These are phyloP conservation scores for Chrysosporium keratinophilum DNA, from an alignment of 2,329 filamentous ascomycete genomes.

Conservation along the genomic window DNA sequence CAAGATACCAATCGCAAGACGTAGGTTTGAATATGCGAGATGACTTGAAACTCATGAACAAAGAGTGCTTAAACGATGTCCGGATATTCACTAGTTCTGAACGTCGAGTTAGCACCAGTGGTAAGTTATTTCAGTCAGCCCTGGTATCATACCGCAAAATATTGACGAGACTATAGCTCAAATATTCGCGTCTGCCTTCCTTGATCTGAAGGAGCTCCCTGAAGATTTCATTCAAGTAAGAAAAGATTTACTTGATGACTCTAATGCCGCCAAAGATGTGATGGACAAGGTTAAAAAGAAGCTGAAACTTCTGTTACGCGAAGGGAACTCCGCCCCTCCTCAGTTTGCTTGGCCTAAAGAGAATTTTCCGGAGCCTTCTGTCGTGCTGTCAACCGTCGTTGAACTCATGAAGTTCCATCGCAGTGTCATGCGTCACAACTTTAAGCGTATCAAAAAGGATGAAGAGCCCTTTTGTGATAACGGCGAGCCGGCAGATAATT, in stretches of 20 bases:
- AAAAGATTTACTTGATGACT: slow-evolving; percentile 92
- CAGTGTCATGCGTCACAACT: slow-evolving; percentile 90
- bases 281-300: slow-evolving; percentile 99
- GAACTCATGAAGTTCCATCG: slow-evolving; percentile 97
- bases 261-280: slow-evolving; percentile 95
- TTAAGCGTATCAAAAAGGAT: slow-evolving; percentile 57
- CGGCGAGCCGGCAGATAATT: slow-evolving; percentile 20
- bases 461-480: slow-evolving; percentile 14
- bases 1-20: slow-evolving; percentile 90
- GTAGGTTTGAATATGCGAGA: slow-evolving; percentile 93
- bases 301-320: slow-evolving; percentile 80
- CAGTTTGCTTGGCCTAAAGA: slow-evolving; percentile 96
- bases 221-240: slow-evolving; percentile 81
- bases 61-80: slow-evolving; percentile 83
- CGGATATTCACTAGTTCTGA: slow-evolving; percentile 94
- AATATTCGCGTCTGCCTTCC: slow-evolving; percentile 84
- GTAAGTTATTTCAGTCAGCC: slow-evolving; percentile 28
- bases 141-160: neutral
- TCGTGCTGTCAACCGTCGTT: slow-evolving; percentile 84
- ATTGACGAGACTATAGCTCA: slow-evolving; percentile 48
- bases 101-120: slow-evolving; percentile 80
- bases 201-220: slow-evolving; percentile 74
- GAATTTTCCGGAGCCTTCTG: slow-evolving; percentile 85
- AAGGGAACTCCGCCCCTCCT: slow-evolving; percentile 84
- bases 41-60: slow-evolving; percentile 84